Evolutionary conservation across 352 stramenopile genomes (phyloP).

Genomic region (Globisporangium canariense): DNA sequence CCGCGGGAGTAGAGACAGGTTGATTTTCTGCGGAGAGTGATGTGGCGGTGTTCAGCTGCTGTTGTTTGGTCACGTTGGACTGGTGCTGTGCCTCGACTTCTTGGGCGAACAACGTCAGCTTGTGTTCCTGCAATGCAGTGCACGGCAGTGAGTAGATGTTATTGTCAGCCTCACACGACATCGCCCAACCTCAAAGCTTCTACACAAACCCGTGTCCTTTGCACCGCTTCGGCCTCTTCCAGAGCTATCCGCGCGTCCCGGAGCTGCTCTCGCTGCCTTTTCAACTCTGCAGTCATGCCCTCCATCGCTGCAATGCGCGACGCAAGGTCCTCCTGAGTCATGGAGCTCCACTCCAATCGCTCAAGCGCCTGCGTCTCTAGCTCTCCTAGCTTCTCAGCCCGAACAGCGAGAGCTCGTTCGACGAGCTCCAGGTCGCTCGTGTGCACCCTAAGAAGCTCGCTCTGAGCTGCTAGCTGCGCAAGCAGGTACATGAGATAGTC

Average conservation of each 20-base stretch:
- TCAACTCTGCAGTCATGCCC: neutral
- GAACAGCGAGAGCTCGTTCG: neutral
- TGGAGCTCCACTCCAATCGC: neutral
- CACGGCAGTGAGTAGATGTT: neutral
- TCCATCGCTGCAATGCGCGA: neutral
- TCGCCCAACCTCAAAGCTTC: neutral
- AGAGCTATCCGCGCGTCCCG: slow-evolving; percentile 2
- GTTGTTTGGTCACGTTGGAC: slow-evolving; percentile 14
- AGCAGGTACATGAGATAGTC: neutral
- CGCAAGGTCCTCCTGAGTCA: slow-evolving; percentile 1
- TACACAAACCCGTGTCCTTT: slow-evolving; percentile 4
- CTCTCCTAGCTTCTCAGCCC: neutral
- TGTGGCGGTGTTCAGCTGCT: slow-evolving; percentile 11
- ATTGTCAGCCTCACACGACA: neutral
- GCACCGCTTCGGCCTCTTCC: neutral
- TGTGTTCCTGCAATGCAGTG: slow-evolving; percentile 16
- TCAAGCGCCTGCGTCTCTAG: neutral
- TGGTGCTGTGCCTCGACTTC: slow-evolving; percentile 33
- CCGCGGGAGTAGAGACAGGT: neutral
- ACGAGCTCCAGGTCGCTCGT: neutral
- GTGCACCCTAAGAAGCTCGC: neutral
- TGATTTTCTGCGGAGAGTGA: neutral
- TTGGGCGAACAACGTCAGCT: slow-evolving; percentile 20
- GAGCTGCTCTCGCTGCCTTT: slow-evolving; percentile 10
- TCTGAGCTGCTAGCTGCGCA: neutral